Percentiles rank a stretch among this genome's conserved stretches.
These are phyloP conservation scores for Serendipita indica DNA, from an alignment of 768 basidiomycete species.

Conservation along the genomic window DNA sequence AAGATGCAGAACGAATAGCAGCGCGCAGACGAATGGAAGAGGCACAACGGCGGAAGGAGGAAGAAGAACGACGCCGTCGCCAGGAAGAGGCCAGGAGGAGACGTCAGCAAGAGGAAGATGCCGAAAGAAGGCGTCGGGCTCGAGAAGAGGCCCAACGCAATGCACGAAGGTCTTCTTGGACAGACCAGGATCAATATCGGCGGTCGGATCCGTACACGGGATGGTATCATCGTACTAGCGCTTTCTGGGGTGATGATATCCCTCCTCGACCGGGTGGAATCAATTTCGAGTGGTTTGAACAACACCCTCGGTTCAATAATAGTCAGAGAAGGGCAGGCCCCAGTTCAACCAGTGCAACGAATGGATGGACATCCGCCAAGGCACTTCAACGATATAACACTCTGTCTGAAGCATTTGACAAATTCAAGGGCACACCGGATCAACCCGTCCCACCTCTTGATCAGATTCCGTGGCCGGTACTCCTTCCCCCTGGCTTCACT, in stretches of 20 bases:
- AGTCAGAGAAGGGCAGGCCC: not conserved
- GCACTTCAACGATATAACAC: slow-evolving; percentile 57
- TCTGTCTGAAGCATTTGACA: slow-evolving; percentile 49
- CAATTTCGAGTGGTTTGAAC: slow-evolving; percentile 4
- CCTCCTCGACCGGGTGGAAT: not conserved
- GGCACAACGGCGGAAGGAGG: slow-evolving; percentile 23
- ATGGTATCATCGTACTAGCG: not conserved
- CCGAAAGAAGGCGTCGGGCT: slow-evolving; percentile 17
- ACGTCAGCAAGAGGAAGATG: not conserved
- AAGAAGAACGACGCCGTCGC: slow-evolving; percentile 15
- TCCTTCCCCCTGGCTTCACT: slow-evolving; percentile 37
- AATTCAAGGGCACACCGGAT: slow-evolving; percentile 36
- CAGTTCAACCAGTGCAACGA: not conserved
- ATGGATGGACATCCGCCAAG: slow-evolving; percentile 41
- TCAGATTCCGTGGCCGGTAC: slow-evolving; percentile 62
- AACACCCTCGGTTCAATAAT: not conserved
- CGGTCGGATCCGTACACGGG: slow-evolving; percentile 43
- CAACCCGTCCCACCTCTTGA: slow-evolving; percentile 39
- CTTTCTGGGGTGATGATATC: not conserved
- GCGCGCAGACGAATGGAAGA: slow-evolving; percentile 32
- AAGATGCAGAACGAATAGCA: slow-evolving; percentile 34
- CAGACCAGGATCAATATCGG: slow-evolving; percentile 33
- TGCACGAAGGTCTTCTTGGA: slow-evolving; percentile 28
- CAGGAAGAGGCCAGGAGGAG: not conserved
- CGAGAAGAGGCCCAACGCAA: slow-evolving; percentile 24